phyloP scores from a whole-genome alignment of 805 yeast species.

The Starmerella powellii region DNA sequence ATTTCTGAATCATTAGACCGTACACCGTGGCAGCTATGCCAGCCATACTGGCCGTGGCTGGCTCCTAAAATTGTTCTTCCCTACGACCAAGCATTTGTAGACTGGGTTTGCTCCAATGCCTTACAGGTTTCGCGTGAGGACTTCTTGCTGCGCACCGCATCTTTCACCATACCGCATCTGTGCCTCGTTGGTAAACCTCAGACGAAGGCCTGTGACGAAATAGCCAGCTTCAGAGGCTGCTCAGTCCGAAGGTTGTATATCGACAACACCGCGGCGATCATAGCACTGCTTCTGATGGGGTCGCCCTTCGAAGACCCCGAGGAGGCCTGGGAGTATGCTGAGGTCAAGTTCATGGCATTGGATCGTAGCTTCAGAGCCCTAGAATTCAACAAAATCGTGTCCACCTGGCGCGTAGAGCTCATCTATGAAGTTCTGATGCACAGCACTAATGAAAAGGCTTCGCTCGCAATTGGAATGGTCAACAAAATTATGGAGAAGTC shows the following conservation, averaged over 20 bases:
- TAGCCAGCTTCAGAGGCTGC: constrained; percentile 42
- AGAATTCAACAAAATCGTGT: constrained; percentile 6
- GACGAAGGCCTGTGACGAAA: constrained; percentile 46
- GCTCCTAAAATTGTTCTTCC: constrained; percentile 13
- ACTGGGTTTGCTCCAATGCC: constrained; percentile 50
- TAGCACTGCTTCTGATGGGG: constrained; percentile 30
- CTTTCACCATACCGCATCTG: constrained; percentile 65
- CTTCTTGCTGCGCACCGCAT: constrained; percentile 56
- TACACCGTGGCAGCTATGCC: constrained; percentile 67
- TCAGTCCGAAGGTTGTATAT: constrained; percentile 39
- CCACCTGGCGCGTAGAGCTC: constrained; percentile 16
- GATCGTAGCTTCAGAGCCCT: constrained; percentile 10
- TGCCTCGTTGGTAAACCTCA: constrained; percentile 45
- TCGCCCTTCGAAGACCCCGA: constrained; percentile 7
- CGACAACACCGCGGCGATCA: constrained; percentile 28
- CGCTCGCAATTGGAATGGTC: constrained; percentile 8
- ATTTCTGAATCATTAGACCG: constrained; percentile 45
- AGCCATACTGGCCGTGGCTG: constrained; percentile 51
- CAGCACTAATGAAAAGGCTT: constrained; percentile 11
- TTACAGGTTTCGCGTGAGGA: constrained; percentile 44
- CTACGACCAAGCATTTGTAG: constrained; percentile 41
- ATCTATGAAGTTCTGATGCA: constrained; percentile 17
- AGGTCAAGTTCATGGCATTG: constrained; percentile 8
- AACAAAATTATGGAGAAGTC: constrained; percentile 10
- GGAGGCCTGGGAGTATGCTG: constrained; percentile 13